Evolutionary conservation across 345 rosid species (phyloP), one percentile per base, ranked within the genome.

Genomic region (Rhizophora mangle): DNA sequence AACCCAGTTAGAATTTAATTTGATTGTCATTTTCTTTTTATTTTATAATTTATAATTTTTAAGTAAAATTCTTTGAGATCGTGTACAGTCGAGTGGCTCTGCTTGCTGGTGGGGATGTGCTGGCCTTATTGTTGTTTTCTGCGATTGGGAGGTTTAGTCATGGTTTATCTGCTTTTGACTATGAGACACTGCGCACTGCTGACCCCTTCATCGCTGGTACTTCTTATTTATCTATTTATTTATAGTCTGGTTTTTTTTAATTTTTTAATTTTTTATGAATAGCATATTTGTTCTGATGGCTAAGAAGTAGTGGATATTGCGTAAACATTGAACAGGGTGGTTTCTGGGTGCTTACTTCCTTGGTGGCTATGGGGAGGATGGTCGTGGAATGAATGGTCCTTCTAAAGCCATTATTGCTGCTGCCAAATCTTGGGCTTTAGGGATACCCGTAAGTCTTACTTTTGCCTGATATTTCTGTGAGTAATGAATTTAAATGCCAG

Each of bases 151-250:
- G 98, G 71, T 91, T 83, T 73, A 86, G 88, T 73, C 98, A 94
- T 65, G 98, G 97, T 0, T 86, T 87, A 76, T 79, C 89, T 30
- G 85, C 88, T 46, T 79, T 89, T 47, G 81, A 85, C 60, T 20
- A 81, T 4, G 92, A 88, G 15, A 91, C 96, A 21, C 76, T 88
- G n/a, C 93, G 89, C n/a, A 88, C 98, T 60, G 93, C 96, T 65
- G 98, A 91, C 68, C 96, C 98, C 80, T 94, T 94, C 55, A 75
- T 94, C 69, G 93, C 96, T 13, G 97, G 98, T 94, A 82, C 20
- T 2, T 6, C 60, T 65, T 7, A 1, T 5, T 27, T 24, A 6
- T 19, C 4, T 54, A 2, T 32, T n/a, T 32, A 18, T 11, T n/a
- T 24, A 13, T n/a, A n/a, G 30, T 7, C 32, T 54, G 13, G 16